phyloP scores from a whole-genome alignment of 306 rosid species.

The Begonia peltatifolia region DNA sequence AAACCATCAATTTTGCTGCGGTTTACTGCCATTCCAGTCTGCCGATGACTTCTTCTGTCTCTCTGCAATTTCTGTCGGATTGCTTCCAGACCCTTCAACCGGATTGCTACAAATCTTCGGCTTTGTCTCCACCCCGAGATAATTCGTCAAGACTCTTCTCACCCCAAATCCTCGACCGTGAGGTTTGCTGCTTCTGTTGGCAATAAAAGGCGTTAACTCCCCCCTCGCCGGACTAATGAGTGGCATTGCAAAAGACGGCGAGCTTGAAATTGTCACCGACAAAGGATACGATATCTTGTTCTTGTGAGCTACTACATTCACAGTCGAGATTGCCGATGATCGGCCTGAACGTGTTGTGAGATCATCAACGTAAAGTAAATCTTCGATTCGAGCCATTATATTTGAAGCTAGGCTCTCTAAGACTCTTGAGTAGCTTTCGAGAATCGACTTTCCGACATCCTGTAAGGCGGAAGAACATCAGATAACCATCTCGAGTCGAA shows the following conservation, averaged over 20 bases:
- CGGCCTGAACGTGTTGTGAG: slow-evolving; percentile 60
- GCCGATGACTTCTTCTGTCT: slow-evolving; percentile 12
- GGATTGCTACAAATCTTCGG: slow-evolving; percentile 42
- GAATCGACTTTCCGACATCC: slow-evolving; percentile 89
- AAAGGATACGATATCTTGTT: slow-evolving; percentile 19
- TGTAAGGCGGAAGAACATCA: slow-evolving; percentile 19
- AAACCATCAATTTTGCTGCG: no score
- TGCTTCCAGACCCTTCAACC: slow-evolving; percentile 25
- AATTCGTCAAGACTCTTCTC: slow-evolving; percentile 71
- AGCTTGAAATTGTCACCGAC: slow-evolving; percentile 66
- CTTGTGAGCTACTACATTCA: slow-evolving; percentile 40
- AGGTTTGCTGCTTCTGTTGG: slow-evolving; percentile 27
- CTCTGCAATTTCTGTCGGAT: slow-evolving; percentile 13
- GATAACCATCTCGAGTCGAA: background rate
- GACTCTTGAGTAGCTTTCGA: slow-evolving; percentile 92
- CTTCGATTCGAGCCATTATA: slow-evolving; percentile 81
- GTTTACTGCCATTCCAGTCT: background rate
- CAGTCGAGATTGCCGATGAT: slow-evolving; percentile 39
- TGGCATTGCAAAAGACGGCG: slow-evolving; percentile 59
- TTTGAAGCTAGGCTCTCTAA: slow-evolving; percentile 87
- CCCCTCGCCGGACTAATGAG: no score
- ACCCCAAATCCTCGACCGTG: slow-evolving; percentile 70
- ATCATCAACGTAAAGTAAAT: slow-evolving; percentile 72
- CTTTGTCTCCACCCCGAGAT: slow-evolving; percentile 76
- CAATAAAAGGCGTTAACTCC: slow-evolving; percentile 76